Base-by-base conservation (phyloP, 2,329 filamentous ascomycete species). In the Pseudogymnoascus sp. region DNA sequence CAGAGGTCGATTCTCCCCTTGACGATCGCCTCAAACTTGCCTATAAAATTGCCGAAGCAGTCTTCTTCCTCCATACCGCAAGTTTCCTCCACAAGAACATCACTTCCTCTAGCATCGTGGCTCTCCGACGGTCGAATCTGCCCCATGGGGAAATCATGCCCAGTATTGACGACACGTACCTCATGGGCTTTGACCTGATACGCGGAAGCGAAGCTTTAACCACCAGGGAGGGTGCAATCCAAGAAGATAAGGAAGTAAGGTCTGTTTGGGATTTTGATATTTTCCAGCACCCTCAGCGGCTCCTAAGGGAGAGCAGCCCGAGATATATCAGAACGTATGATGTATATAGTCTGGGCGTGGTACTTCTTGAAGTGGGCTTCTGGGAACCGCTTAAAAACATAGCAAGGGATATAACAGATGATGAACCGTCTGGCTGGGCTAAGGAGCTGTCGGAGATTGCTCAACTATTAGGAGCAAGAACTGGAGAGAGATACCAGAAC, bases 81-180 rank as follows among this genome's bases (percentile, higher is more conserved):
- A 64, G 65, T 1, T 71, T 75, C 51, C 73, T 75, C 0, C 73
- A 75, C 63, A 75, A 75, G 59, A 71, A 70, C 39, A 71, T 75
- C 35, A 55, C 60, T 1, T 62, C 60, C 33, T 31, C 25, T 13
- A 62, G 44, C 48, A 42, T 62, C 15, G 42, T 62, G 10, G 15
- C 29, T n/a, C 35, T 58, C 42, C 42, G 41, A 35, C 17, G 41
- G 17, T 62, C 60, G 15, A 62, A 4, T 35, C 17, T 58, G 36
- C 13, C 36, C 13, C 13, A 38, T 38, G 36, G 36, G 6, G n/a
- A 51, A 27, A 10, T 58, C 42, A 8, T 36, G 25, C 42, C 36
- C 7, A 8, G 13, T 17, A 12, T 59, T 27, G 60, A 42, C 9
- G 42, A 38, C 13, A 6, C 60, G 21, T 62, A 62, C 35, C 60